Evolutionary conservation across 164 flowering plant species (phyloP).

Genomic region (Warburgia ugandensis): DNA sequence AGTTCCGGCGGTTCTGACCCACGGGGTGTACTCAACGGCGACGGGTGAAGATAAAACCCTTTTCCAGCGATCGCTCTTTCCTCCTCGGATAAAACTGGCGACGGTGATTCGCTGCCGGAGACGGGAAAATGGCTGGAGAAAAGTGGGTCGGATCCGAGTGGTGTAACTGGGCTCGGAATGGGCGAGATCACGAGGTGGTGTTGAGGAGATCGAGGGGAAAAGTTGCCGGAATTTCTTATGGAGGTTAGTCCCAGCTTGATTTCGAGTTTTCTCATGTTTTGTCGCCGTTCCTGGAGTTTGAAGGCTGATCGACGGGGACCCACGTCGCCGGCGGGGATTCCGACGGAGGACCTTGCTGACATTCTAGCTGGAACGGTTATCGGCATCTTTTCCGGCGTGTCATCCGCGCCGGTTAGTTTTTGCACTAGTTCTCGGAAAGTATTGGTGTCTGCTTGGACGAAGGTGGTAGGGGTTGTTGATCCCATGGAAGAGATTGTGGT

Average conservation of each 20-base stretch:
- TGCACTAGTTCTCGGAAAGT: constrained; percentile 47
- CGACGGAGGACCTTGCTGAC: constrained; percentile 10
- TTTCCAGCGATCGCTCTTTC: constrained; percentile 39
- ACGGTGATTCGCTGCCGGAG: constrained; percentile 25
- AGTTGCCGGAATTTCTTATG: constrained; percentile 10
- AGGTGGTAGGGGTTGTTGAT: constrained; percentile 33
- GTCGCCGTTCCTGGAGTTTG: constrained; percentile 50
- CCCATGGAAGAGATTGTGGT: background rate
- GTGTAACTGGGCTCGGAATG: constrained; percentile 39
- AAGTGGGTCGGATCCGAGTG: constrained; percentile 24
- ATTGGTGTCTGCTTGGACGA: constrained; percentile 45
- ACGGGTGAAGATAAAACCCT: constrained; percentile 45
- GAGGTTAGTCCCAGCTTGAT: constrained; percentile 38
- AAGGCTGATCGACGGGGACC: constrained; percentile 36
- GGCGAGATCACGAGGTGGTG: constrained; percentile 16
- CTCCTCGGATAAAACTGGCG: constrained; percentile 28
- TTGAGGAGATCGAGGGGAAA: constrained; percentile 7
- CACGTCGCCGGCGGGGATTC: constrained; percentile 7
- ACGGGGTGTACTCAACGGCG: constrained; percentile 39
- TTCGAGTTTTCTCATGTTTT: constrained; percentile 38
- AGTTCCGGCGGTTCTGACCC: constrained; percentile 42
- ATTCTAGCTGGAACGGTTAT: constrained; percentile 23
- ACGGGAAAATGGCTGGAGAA: constrained; percentile 14
- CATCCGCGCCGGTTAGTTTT: constrained; percentile 41
- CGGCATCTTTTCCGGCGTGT: constrained; percentile 28